phyloP scores from a whole-genome alignment of 1,139 yeast genomes.

The Lodderomyces margitis region DNA sequence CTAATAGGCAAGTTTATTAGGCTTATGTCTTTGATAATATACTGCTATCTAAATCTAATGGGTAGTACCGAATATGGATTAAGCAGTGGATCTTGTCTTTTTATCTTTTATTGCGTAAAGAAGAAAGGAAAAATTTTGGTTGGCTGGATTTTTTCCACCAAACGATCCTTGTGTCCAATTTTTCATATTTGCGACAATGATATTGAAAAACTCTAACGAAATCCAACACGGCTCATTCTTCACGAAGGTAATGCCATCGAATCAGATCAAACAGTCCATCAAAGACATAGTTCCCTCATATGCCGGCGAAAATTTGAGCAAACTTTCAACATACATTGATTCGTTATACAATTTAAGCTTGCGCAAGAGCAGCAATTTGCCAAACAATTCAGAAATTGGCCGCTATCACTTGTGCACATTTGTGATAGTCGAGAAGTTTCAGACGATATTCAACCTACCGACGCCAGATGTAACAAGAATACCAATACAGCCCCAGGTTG shows the following conservation, averaged over 20 bases:
- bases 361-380: slow-evolving; percentile 30
- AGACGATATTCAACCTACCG: slow-evolving; percentile 41
- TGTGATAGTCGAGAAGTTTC: slow-evolving; percentile 53
- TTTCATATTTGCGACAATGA: background rate
- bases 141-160: slow-evolving; percentile 11
- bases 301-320: slow-evolving; percentile 46
- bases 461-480: slow-evolving; percentile 48
- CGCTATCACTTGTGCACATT: slow-evolving; percentile 66
- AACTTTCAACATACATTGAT: slow-evolving; percentile 47
- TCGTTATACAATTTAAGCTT: slow-evolving; percentile 53
- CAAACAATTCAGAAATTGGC: slow-evolving; percentile 56
- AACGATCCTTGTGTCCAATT: background rate
- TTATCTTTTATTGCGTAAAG: background rate
- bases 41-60: too few species aligned
- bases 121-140: slow-evolving; percentile 13
- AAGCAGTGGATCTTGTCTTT: too few species aligned
- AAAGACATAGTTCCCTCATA: slow-evolving; percentile 52
- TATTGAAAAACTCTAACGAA: background rate
- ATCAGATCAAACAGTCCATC: slow-evolving; percentile 32
- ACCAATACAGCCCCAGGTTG: slow-evolving; percentile 55
- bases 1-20: too few species aligned
- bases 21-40: too few species aligned
- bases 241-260: background rate
- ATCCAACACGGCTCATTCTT: background rate
- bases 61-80: too few species aligned